A percentile compares a stretch with the other conserved stretches of the same genome.
These are phyloP conservation scores for Blastocystis hominis DNA, from an alignment of 352 stramenopile species.

Conservation along the genomic window DNA sequence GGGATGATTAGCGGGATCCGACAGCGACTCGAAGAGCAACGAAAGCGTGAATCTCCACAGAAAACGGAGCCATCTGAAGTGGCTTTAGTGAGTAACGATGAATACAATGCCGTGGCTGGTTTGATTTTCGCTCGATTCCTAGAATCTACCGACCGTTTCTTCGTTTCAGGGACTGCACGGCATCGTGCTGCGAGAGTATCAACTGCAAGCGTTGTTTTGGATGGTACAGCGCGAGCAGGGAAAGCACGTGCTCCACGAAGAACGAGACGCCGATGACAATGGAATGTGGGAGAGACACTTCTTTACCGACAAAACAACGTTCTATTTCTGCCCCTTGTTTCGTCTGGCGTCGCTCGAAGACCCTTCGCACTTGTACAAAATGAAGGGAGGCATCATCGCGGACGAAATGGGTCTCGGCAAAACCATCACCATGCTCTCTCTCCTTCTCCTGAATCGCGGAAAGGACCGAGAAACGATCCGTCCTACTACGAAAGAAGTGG, in stretches of 20 bases:
- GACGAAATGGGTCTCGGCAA: conserved; percentile 83
- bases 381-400: conserved; percentile 71
- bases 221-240: conserved; percentile 73
- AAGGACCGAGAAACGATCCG: conserved; percentile 73
- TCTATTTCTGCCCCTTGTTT: conserved; percentile 53
- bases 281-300: conserved; percentile 22
- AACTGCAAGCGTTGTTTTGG: conserved; percentile 73
- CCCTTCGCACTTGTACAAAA: conserved; percentile 64
- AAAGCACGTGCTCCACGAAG: conserved; percentile 35
- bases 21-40: neutral
- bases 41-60: neutral
- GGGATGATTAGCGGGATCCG: conserved; percentile 22
- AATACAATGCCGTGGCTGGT: neutral
- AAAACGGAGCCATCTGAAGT: neutral
- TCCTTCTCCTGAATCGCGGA: conserved; percentile 61
- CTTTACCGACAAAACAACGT: neutral
- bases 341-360: conserved; percentile 33
- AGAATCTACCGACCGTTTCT: neutral
- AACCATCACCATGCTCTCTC: conserved; percentile 68
- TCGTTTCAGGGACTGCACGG: conserved; percentile 62
- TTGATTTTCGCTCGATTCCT: neutral
- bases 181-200: conserved; percentile 71
- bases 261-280: conserved; percentile 32
- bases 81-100: conserved; percentile 9
- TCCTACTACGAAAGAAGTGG: conserved; percentile 62